Evolutionary conservation across 2,329 filamentous ascomycete genomes (phyloP).

Genomic region (Nigrospora osmanthi): DNA sequence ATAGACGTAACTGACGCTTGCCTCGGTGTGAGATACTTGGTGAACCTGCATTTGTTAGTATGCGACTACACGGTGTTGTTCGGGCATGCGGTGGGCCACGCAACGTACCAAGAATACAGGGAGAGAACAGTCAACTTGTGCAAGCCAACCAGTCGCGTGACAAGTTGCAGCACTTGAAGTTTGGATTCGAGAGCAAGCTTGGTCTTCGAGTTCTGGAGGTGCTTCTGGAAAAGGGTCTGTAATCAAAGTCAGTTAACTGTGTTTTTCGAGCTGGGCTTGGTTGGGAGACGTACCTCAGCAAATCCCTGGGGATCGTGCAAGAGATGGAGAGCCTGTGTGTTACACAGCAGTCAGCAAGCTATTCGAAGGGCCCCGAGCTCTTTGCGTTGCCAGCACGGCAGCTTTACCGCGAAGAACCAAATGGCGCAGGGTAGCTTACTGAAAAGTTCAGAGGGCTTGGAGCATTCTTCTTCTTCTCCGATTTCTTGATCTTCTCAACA

Average conservation of each 20-base stretch:
- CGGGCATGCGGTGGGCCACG: background rate
- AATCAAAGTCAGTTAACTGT: no score
- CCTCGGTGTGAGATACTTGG: slow-evolving; percentile 81
- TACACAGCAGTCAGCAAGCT: no score
- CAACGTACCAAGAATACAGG: slow-evolving; percentile 71
- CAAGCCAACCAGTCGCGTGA: slow-evolving; percentile 83
- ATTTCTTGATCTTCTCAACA: slow-evolving; percentile 70
- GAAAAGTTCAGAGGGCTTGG: slow-evolving; percentile 93
- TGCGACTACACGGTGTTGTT: background rate
- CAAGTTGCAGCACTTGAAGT: slow-evolving; percentile 80
- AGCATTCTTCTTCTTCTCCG: slow-evolving; percentile 80
- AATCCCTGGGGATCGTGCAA: slow-evolving; percentile 93
- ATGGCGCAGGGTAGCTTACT: slow-evolving; percentile 21
- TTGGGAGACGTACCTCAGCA: slow-evolving; percentile 64
- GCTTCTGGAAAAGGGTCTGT: slow-evolving; percentile 54
- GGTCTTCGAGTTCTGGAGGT: slow-evolving; percentile 78
- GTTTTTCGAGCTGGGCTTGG: no score
- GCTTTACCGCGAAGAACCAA: no score
- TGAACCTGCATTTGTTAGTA: slow-evolving; percentile 40
- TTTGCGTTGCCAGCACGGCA: no score
- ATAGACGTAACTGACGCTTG: slow-evolving; percentile 91
- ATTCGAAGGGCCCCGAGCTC: no score
- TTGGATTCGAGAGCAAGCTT: slow-evolving; percentile 85
- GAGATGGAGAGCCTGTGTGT: slow-evolving; percentile 59
- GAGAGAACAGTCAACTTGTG: slow-evolving; percentile 86